Conservation (phyloP, 2,329 filamentous ascomycete species). For the Claviceps cyperi region DNA sequence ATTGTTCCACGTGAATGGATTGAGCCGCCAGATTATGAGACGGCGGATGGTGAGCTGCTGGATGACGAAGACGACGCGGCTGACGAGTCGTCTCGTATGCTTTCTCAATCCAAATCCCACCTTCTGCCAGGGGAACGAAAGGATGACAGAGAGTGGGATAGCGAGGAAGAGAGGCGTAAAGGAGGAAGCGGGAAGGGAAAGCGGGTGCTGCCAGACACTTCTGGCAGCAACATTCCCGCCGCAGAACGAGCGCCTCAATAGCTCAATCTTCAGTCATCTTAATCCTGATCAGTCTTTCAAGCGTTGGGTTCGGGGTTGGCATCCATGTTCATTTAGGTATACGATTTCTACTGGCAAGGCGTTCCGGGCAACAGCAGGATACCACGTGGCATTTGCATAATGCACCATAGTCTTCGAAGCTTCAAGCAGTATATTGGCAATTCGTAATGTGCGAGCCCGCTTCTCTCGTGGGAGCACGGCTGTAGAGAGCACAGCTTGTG, state of each 20-base stretch:
- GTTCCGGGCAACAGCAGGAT: conserved; percentile 4
- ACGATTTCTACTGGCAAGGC: conserved; percentile 2
- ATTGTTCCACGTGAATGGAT: conserved; percentile 75
- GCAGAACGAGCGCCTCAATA: conserved; percentile 34
- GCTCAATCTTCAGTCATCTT: background rate
- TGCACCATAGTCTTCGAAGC: conserved; percentile 1
- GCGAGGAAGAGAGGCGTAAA: conserved; percentile 28
- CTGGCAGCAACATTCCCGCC: conserved; percentile 35
- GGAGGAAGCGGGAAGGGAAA: conserved; percentile 30
- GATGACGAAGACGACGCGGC: conserved; percentile 35
- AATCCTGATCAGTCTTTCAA: conserved; percentile 3
- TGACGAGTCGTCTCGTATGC: conserved; percentile 44
- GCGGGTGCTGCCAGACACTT: conserved; percentile 31
- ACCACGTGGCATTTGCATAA: background rate
- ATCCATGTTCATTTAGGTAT: background rate
- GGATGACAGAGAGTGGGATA: conserved; percentile 24
- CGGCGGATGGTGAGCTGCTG: conserved; percentile 54
- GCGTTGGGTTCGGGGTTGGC: background rate
- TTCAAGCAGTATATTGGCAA: background rate
- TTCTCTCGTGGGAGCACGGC: conserved; percentile 6
- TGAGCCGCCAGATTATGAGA: conserved; percentile 61
- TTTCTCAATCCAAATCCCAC: conserved; percentile 26
- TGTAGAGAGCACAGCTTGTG: conserved; percentile 21
- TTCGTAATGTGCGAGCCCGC: background rate
- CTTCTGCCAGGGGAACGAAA: conserved; percentile 15